phyloP scores from a whole-genome alignment of 805 yeast species.

The Nakazawaea wickerhamii region DNA sequence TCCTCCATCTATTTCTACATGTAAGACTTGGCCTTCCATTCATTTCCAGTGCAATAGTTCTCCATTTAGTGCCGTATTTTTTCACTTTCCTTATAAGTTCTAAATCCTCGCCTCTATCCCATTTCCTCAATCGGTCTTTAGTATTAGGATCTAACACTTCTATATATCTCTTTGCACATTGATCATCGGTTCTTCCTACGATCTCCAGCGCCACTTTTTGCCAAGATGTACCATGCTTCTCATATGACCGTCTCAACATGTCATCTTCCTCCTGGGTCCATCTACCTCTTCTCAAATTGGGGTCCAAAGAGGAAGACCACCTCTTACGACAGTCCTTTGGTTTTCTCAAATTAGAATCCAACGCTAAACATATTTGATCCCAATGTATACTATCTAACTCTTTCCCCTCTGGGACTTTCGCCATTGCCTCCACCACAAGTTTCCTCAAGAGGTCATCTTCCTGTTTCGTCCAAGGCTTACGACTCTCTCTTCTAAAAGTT shows the following conservation, averaged over 20 bases:
- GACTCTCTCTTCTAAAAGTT: constrained; percentile 56
- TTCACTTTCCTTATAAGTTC: constrained; percentile 62
- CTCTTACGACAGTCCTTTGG: constrained; percentile 82
- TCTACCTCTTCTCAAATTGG: constrained; percentile 72
- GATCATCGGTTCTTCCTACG: constrained; percentile 87
- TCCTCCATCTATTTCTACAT: constrained; percentile 91
- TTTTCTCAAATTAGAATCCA: constrained; percentile 43
- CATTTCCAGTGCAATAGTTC: constrained; percentile 67
- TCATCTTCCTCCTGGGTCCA: constrained; percentile 85
- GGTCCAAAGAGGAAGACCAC: constrained; percentile 84
- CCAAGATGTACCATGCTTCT: constrained; percentile 77
- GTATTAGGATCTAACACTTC: constrained; percentile 85
- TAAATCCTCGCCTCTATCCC: constrained; percentile 78
- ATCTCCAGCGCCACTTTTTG: constrained; percentile 72
- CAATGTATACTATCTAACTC: constrained; percentile 48
- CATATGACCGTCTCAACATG: constrained; percentile 54
- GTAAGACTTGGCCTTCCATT: constrained; percentile 81
- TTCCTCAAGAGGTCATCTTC: constrained; percentile 58
- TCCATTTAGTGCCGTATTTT: constrained; percentile 82
- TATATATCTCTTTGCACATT: constrained; percentile 85
- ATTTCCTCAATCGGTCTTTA: constrained; percentile 68
- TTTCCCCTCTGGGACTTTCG: constrained; percentile 16
- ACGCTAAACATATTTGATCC: constrained; percentile 50
- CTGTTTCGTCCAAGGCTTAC: constrained; percentile 70
- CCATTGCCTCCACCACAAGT: constrained; percentile 31